phyloP scores from a whole-genome alignment of 176 grass and related monocot genomes.

The Musa itinerans region DNA sequence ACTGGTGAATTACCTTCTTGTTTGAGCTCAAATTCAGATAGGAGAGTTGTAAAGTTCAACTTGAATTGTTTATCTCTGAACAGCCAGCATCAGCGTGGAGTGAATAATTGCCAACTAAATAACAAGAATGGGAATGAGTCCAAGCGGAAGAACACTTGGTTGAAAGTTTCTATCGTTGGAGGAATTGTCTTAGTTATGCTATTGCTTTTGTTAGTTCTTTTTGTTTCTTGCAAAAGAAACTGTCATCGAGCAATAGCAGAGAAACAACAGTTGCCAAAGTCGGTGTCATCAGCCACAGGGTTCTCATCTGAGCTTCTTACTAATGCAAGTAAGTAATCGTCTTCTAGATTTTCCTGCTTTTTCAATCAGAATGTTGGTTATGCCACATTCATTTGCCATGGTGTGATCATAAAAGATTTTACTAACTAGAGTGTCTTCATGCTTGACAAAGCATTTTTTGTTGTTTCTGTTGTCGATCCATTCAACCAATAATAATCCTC shows the following conservation, averaged over 20 bases:
- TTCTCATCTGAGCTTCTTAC: constrained; percentile 70
- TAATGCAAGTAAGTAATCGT: constrained; percentile 77
- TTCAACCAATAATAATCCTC: background rate
- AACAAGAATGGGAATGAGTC: constrained; percentile 17
- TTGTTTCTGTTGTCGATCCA: background rate
- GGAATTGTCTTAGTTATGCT: constrained; percentile 44
- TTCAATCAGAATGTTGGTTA: background rate
- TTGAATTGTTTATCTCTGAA: constrained; percentile 72
- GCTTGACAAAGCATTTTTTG: background rate
- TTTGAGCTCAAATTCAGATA: constrained; percentile 59
- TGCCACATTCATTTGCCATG: too few species aligned
- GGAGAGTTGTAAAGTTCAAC: constrained; percentile 64
- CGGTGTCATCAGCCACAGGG: constrained; percentile 36
- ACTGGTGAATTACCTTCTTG: constrained; percentile 70
- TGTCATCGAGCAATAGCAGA: constrained; percentile 49
- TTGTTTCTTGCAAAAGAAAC: constrained; percentile 51
- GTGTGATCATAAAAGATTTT: background rate
- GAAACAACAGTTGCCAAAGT: constrained; percentile 62
- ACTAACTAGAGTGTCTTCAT: background rate
- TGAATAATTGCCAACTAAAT: constrained; percentile 44
- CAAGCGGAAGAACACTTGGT: constrained; percentile 34
- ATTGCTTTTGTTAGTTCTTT: constrained; percentile 48
- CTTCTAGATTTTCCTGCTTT: background rate
- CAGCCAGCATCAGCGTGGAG: constrained; percentile 45
- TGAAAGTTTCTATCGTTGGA: constrained; percentile 57